Evolutionary conservation across 2,329 filamentous ascomycete genomes (phyloP).

Genomic region (Ceratocystis smalleyi): DNA sequence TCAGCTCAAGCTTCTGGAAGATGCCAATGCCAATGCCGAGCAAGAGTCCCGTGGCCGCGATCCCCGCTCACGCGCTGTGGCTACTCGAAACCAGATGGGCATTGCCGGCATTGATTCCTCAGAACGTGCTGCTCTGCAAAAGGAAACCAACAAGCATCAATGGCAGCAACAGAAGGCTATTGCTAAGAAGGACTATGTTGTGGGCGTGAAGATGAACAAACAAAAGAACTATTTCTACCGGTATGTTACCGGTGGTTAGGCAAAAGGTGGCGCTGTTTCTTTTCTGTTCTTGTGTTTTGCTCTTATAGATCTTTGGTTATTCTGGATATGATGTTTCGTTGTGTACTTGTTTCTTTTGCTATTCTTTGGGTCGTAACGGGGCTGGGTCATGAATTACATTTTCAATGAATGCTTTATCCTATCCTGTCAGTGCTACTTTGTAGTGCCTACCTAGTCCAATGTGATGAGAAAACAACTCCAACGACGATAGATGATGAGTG

Average conservation of each 20-base stretch:
- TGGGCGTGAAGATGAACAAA: slow-evolving; percentile 25
- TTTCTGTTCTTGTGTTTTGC: not conserved
- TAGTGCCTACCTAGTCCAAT: no score
- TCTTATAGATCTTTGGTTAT: not conserved
- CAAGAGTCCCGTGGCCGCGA: slow-evolving; percentile 17
- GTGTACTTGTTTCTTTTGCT: not conserved
- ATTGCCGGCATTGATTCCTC: slow-evolving; percentile 8
- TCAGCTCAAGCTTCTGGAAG: slow-evolving; percentile 48
- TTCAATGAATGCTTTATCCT: slow-evolving; percentile 8
- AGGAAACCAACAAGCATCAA: slow-evolving; percentile 8
- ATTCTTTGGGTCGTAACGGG: not conserved
- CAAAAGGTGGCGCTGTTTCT: not conserved
- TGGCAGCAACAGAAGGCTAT: slow-evolving; percentile 14
- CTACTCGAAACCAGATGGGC: slow-evolving; percentile 12
- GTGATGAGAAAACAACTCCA: no score
- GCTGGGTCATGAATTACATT: not conserved
- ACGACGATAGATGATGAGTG: no score
- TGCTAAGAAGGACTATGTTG: slow-evolving; percentile 16
- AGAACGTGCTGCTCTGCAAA: slow-evolving; percentile 9
- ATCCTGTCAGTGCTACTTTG: not conserved
- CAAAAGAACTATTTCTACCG: slow-evolving; percentile 49
- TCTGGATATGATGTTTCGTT: not conserved
- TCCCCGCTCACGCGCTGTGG: slow-evolving; percentile 6
- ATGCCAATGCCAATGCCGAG: slow-evolving; percentile 19
- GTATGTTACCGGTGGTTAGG: slow-evolving; percentile 30